phyloP scores from a whole-genome alignment of 192 early-diverging fungal genomes.

The Umbelopsis sp. region DNA sequence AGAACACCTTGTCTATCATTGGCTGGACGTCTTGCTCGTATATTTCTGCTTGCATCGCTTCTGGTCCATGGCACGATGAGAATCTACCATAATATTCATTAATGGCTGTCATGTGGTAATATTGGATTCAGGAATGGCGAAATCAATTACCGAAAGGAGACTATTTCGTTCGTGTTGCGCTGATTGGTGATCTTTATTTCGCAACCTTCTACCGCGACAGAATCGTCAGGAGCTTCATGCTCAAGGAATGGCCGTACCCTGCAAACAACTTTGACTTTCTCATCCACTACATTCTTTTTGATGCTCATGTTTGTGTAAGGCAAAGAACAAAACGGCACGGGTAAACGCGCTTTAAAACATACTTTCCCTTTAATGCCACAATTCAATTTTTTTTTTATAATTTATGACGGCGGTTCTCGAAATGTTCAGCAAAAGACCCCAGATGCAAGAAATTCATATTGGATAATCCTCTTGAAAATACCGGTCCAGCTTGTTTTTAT shows the following conservation, averaged over 20 bases:
- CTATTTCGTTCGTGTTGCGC: constrained; percentile 49
- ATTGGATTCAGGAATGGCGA: not conserved
- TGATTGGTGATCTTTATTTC: constrained; percentile 56
- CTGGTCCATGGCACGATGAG: constrained; percentile 53
- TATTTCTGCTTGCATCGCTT: constrained; percentile 43
- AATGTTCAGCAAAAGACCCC: no score
- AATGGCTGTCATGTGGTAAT: no score
- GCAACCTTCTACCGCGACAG: constrained; percentile 40
- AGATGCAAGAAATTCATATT: no score
- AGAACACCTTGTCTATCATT: constrained; percentile 55
- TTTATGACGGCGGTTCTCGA: no score
- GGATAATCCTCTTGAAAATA: no score
- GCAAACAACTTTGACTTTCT: constrained; percentile 62
- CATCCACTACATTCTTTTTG: not conserved
- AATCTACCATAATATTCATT: constrained; percentile 35
- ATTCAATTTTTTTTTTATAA: no score
- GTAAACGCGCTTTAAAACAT: not conserved
- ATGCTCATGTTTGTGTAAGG: not conserved
- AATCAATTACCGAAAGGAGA: constrained; percentile 34
- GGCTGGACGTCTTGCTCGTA: constrained; percentile 59
- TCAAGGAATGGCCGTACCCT: constrained; percentile 63
- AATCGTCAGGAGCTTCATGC: constrained; percentile 50
- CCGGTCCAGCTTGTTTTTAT: not conserved
- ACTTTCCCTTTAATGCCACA: not conserved
- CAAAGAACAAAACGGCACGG: not conserved